Evolutionary conservation across 148 eudicot genomes (phyloP).

Genomic region (Hydrangea macrophylla): DNA sequence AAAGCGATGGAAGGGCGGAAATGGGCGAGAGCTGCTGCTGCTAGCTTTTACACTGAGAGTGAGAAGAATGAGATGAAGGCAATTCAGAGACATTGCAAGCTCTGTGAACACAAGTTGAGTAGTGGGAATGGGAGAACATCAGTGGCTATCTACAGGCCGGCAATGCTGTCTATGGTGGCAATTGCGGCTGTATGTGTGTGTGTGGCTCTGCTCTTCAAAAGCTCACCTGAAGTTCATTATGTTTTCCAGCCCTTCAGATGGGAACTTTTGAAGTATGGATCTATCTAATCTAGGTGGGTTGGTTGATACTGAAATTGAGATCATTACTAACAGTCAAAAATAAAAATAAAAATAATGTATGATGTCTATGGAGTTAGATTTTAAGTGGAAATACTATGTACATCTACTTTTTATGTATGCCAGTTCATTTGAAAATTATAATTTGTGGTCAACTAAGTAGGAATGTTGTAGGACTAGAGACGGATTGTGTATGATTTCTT

Average conservation of each 20-base stretch:
- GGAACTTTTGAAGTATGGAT: slow-evolving; percentile 71
- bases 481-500: too few relatives aligned
- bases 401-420: neutral
- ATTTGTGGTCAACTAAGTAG: neutral
- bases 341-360: neutral
- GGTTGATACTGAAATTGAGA: neutral
- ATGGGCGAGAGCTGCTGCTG: slow-evolving; percentile 21
- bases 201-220: slow-evolving; percentile 80
- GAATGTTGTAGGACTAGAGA: too few relatives aligned
- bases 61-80: slow-evolving; percentile 27
- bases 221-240: slow-evolving; percentile 65
- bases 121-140: slow-evolving; percentile 38
- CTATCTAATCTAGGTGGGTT: slow-evolving; percentile 37
- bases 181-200: slow-evolving; percentile 94
- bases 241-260: slow-evolving; percentile 71
- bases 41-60: slow-evolving; percentile 47
- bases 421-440: slow-evolving; percentile 5
- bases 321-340: neutral
- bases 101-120: slow-evolving; percentile 45
- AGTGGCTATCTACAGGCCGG: slow-evolving; percentile 52
- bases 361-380: slow-evolving; percentile 10
- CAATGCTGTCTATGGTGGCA: slow-evolving; percentile 76
- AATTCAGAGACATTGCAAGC: slow-evolving; percentile 36
- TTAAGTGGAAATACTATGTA: slow-evolving; percentile 6
- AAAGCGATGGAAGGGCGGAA: slow-evolving; percentile 29